phyloP scores from a whole-genome alignment of 495 filamentous ascomycete species.

The Lepidopterella palustris region DNA sequence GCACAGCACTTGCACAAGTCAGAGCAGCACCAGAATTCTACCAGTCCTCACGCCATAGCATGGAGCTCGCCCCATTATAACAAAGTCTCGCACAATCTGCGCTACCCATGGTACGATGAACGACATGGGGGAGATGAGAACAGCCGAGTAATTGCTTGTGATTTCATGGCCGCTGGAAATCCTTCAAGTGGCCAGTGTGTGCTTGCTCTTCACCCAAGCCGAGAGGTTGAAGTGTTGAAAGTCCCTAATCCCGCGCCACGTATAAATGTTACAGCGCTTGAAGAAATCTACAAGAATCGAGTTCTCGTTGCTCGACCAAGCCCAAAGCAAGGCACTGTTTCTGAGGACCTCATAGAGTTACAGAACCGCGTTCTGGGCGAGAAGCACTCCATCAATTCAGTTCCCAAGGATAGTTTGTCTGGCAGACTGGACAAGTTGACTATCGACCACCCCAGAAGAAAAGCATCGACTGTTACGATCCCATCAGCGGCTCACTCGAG shows the following conservation, averaged over 20 bases:
- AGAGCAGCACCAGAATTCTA: conserved; percentile 2
- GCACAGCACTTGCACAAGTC: conserved; percentile 26
- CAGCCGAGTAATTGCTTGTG: conserved; percentile 74
- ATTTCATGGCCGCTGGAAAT: conserved; percentile 65
- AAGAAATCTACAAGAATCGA: conserved; percentile 26
- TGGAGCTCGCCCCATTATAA: conserved; percentile 47
- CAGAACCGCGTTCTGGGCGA: conserved; percentile 21
- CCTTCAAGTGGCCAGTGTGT: conserved; percentile 56
- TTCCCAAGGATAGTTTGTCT: conserved; percentile 18
- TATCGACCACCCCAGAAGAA: conserved; percentile 24
- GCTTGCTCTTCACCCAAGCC: conserved; percentile 61
- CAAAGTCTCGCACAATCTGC: conserved; percentile 47
- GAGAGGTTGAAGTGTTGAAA: conserved; percentile 56
- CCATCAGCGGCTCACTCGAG: conserved; percentile 19
- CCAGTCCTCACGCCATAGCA: conserved; percentile 28
- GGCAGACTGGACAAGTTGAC: conserved; percentile 24
- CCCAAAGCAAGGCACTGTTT: conserved; percentile 14
- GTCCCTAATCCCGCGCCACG: conserved; percentile 35
- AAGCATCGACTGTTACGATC: conserved; percentile 9
- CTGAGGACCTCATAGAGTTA: conserved; percentile 27
- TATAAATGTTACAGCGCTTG: conserved; percentile 25
- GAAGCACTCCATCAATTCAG: conserved; percentile 17
- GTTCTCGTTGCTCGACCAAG: conserved; percentile 18
- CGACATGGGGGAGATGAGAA: conserved; percentile 47
- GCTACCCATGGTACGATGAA: conserved; percentile 42